Evolutionary conservation across 768 basidiomycete species (phyloP).

Genomic region (Mycena chlorophos): DNA sequence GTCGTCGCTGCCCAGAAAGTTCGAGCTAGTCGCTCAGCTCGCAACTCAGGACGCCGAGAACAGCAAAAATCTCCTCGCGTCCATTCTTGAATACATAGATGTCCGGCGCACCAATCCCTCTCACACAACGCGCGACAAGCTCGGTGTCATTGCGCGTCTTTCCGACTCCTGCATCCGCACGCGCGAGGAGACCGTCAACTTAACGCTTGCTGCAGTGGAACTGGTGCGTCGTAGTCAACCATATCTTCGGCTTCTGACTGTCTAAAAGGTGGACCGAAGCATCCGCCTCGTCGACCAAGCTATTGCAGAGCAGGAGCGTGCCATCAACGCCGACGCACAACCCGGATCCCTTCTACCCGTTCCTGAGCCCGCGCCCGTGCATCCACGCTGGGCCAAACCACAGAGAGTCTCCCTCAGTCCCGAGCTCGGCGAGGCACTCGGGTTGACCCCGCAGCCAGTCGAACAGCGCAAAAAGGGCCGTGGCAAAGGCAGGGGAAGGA

Average conservation of each 20-base stretch:
- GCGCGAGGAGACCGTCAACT: constrained; percentile 76
- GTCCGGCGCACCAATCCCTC: constrained; percentile 26
- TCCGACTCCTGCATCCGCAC: constrained; percentile 61
- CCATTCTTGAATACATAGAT: constrained; percentile 13
- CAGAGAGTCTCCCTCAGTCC: constrained; percentile 45
- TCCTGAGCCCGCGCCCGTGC: constrained; percentile 61
- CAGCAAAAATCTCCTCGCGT: not conserved
- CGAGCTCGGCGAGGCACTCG: constrained; percentile 34
- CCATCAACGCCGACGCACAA: constrained; percentile 45
- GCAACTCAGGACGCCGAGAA: constrained; percentile 52
- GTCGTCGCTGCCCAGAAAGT: constrained; percentile 68
- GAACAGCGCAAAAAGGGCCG: constrained; percentile 26
- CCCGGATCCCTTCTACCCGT: constrained; percentile 41
- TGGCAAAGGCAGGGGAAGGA: constrained; percentile 24
- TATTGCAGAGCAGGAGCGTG: constrained; percentile 60
- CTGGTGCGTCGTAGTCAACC: constrained; percentile 46
- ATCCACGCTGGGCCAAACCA: constrained; percentile 53
- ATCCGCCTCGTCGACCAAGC: constrained; percentile 76
- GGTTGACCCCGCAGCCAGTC: constrained; percentile 16
- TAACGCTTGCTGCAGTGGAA: constrained; percentile 70
- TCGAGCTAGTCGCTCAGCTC: constrained; percentile 68
- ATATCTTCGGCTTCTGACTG: constrained; percentile 7
- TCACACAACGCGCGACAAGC: constrained; percentile 47
- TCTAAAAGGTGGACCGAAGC: constrained; percentile 71
- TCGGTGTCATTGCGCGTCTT: constrained; percentile 58